Base-by-base conservation (phyloP, 306 rosid genomes). In the Glycine tomentella region DNA sequence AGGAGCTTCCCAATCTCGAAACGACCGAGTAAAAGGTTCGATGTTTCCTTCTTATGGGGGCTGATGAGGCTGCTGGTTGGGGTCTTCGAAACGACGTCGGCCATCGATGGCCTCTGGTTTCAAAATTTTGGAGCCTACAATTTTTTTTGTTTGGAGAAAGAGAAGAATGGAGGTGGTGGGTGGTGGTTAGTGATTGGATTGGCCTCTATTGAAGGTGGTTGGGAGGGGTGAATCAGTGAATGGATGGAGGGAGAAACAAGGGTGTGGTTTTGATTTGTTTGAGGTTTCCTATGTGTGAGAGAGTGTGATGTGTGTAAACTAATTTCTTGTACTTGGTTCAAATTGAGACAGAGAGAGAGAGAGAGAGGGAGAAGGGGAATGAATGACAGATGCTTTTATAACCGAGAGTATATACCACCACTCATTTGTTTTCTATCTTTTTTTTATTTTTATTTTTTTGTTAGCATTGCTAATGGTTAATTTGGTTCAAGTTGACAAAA, bases 1-100 rank as follows among this genome's bases (percentile, higher is more conserved):
- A 94, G 92, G 5, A 94, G 91, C 75, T 92, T 94, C 0, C 98
- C 98, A 45, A 91, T 85, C 81, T 94, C 98, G 56, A 77, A 94
- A 0, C 97, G 94, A 4, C 95, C 97, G 10, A 94, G 74, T 6
- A 94, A 86, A 0, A 85, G 90, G 5, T 71, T 86, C 9, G 84
- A 75, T 36, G 72, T 52, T 1, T 87, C 90, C 76, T 88, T 89
- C 86, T 88, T 90, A 72, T 3, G 72, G 64, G 50, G 34, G 66
- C 33, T 66, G 7, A 34, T 12, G n/a, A 4, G 2, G 51, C 45
- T 74, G 31, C 12, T 59, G 46, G 20, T 2, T n/a, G 11, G 2
- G 53, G 58, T 83, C 61, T 77, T 86, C 4, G 77, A 14, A 49
- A 67, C 45, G 0, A 57, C 62, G 67, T 78, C 87, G 59, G 90